Percentiles rank a stretch among this genome's conserved stretches.
Conservation (phyloP, 2,329 filamentous ascomycete genomes). For the Botrytis hyacinthi region DNA sequence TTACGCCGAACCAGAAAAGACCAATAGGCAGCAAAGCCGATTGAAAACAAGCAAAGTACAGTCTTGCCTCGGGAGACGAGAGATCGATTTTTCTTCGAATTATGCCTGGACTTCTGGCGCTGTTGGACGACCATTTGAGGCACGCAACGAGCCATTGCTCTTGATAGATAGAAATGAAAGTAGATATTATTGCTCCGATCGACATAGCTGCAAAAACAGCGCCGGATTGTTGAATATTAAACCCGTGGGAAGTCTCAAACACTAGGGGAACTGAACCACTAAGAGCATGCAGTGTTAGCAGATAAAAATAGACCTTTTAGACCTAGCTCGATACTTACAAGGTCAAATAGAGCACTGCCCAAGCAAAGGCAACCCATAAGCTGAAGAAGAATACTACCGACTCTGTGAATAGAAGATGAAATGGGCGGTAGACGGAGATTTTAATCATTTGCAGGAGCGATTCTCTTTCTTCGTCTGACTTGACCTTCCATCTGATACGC, state of each 20-base stretch:
- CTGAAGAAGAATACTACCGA: conserved; percentile 84
- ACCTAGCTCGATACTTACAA: conserved; percentile 45
- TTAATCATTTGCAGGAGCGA: conserved; percentile 67
- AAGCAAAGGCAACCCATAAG: conserved; percentile 85
- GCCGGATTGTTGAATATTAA: conserved; percentile 65
- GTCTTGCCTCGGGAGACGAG: conserved; percentile 67
- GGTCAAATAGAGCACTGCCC: conserved; percentile 84
- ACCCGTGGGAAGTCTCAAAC: conserved; percentile 65
- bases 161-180: conserved; percentile 67
- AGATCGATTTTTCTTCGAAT: conserved; percentile 30
- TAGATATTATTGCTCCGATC: conserved; percentile 63
- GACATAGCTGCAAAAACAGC: conserved; percentile 73
- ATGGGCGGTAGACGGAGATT: conserved; percentile 74
- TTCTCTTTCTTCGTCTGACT: conserved; percentile 72
- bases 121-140: conserved; percentile 36
- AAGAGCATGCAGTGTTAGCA: neutral
- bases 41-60: conserved; percentile 81
- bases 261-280: conserved; percentile 71
- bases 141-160: conserved; percentile 60
- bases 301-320: neutral
- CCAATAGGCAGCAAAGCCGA: conserved; percentile 74
- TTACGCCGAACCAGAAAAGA: conserved; percentile 56
- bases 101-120: conserved; percentile 22
- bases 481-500: conserved; percentile 76
- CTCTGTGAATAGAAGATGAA: conserved; percentile 73